Conservation (phyloP, 2,329 filamentous ascomycete species). For the Penicillium fuscoglaucum region DNA sequence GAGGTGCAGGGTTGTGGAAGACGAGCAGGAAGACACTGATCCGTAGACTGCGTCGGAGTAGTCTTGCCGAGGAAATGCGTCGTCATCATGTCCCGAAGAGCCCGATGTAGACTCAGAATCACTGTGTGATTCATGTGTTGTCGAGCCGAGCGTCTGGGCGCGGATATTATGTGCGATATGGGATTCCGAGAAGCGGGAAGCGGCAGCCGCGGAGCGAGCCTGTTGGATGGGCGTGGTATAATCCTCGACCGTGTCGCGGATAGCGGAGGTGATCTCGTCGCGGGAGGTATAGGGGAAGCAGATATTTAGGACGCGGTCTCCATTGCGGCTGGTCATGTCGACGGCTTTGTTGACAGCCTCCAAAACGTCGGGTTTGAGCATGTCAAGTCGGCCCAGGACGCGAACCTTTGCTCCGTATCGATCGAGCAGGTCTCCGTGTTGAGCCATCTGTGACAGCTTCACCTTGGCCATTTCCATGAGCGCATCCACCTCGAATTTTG, state of each 20-base stretch:
- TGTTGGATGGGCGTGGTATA: conserved; percentile 71
- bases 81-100: conserved; percentile 46
- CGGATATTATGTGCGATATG: conserved; percentile 85
- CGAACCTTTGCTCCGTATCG: conserved; percentile 86
- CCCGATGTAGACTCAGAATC: conserved; percentile 48
- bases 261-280: conserved; percentile 89
- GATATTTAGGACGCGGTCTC: conserved; percentile 78
- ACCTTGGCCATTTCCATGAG: conserved; percentile 97
- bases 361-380: conserved; percentile 84
- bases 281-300: conserved; percentile 97
- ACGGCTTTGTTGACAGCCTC: conserved; percentile 85
- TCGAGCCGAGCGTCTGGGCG: conserved; percentile 54
- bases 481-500: conserved; percentile 93
- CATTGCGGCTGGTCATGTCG: conserved; percentile 83
- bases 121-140: conserved; percentile 44
- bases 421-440: conserved; percentile 90
- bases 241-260: conserved; percentile 82
- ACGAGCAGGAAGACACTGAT: conserved; percentile 41
- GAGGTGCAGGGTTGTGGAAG: conserved; percentile 53
- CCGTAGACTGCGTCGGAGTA: conserved; percentile 32
- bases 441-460: conserved; percentile 85
- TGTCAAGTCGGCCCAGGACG: conserved; percentile 77
- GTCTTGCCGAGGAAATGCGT: conserved; percentile 35
- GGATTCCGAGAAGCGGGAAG: conserved; percentile 72
- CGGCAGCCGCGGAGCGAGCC: conserved; percentile 29